These are phyloP conservation scores for Gaeumannomyces sp. DNA, from an alignment of 2,329 filamentous ascomycete species.

Conservation along the genomic window DNA sequence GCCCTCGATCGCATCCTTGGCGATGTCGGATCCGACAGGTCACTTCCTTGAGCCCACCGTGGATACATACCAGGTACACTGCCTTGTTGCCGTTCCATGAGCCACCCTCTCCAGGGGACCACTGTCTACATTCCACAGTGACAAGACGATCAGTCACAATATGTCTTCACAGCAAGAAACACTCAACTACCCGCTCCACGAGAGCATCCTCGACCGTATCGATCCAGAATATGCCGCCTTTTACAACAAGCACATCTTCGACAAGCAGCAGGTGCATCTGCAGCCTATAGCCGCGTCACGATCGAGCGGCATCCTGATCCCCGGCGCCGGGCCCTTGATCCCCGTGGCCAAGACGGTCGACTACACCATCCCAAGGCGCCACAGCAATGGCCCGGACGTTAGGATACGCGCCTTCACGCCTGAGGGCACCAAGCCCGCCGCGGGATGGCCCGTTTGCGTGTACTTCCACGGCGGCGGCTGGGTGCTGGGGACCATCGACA, in stretches of 20 bases:
- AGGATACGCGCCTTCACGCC: conserved; percentile 45
- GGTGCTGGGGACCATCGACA: conserved; percentile 51
- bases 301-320: conserved; percentile 43
- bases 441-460: conserved; percentile 49
- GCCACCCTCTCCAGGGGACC: background rate
- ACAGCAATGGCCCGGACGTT: conserved; percentile 42
- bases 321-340: conserved; percentile 42
- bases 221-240: conserved; percentile 45
- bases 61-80: background rate
- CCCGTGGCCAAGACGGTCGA: conserved; percentile 41
- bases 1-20: background rate
- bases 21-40: background rate
- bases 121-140: too few species aligned
- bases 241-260: conserved; percentile 44
- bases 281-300: conserved; percentile 47
- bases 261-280: conserved; percentile 47
- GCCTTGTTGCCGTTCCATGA: background rate
- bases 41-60: too few species aligned
- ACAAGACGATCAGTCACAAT: background rate
- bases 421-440: conserved; percentile 30
- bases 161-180: conserved; percentile 1
- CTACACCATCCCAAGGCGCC: conserved; percentile 33
- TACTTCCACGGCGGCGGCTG: conserved; percentile 55
- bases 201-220: conserved; percentile 37
- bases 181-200: conserved; percentile 38